These are phyloP conservation scores for Phytophthora hybrid DNA, from an alignment of 352 stramenopile species.

Conservation along the genomic window DNA sequence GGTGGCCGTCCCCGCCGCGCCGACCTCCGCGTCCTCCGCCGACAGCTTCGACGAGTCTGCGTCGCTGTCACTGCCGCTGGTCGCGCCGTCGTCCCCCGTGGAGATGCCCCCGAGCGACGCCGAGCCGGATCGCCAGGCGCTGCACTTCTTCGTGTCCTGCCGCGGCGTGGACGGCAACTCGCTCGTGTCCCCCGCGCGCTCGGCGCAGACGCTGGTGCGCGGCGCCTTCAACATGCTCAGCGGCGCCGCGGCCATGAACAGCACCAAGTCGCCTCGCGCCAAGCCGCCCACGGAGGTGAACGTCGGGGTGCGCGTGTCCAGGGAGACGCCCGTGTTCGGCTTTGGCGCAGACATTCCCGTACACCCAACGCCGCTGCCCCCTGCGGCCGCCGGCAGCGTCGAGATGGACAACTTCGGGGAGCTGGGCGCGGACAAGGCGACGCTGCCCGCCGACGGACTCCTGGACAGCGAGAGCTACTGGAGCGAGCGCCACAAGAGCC, in stretches of 20 bases:
- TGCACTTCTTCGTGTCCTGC: slow-evolving; percentile 85
- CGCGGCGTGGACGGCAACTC: slow-evolving; percentile 63
- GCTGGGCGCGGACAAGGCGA: slow-evolving; percentile 20
- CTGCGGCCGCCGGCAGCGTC: not conserved
- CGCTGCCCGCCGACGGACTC: slow-evolving; percentile 28
- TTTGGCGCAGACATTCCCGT: slow-evolving; percentile 22
- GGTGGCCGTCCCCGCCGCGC: slow-evolving; percentile 4
- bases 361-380: not conserved
- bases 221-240: slow-evolving; percentile 80
- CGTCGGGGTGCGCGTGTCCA: slow-evolving; percentile 67
- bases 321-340: slow-evolving; percentile 54
- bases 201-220: slow-evolving; percentile 77
- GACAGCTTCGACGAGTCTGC: slow-evolving; percentile 12
- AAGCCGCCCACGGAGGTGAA: slow-evolving; percentile 72
- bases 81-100: slow-evolving; percentile 6
- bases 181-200: slow-evolving; percentile 55
- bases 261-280: slow-evolving; percentile 51
- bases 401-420: slow-evolving; percentile 30
- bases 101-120: slow-evolving; percentile 5
- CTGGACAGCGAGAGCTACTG: slow-evolving; percentile 72
- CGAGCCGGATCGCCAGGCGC: slow-evolving; percentile 18
- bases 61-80: not conserved
- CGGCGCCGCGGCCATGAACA: slow-evolving; percentile 39
- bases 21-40: slow-evolving; percentile 2
- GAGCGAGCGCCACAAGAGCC: slow-evolving; percentile 73